phyloP scores from a whole-genome alignment of 805 yeast species.

The Saccharomycopsis capsularis region DNA sequence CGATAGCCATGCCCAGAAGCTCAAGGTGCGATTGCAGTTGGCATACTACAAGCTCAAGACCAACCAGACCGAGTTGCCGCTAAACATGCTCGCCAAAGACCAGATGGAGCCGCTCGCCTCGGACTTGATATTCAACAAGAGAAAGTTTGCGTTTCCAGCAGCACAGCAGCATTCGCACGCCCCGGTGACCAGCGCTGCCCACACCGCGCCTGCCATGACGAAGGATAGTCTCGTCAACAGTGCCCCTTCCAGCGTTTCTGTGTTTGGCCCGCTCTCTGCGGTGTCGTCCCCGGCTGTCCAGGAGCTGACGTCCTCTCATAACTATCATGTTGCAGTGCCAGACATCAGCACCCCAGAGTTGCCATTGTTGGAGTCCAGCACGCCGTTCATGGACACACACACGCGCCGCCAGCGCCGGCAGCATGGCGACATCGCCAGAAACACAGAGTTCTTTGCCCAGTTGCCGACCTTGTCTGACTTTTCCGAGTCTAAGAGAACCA shows the following conservation, averaged over 20 bases:
- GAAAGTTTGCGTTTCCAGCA: too few relatives aligned
- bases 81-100: neutral
- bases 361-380: neutral
- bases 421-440: too few relatives aligned
- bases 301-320: neutral
- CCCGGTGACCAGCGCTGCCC: neutral
- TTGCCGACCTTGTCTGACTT: slow-evolving; percentile 7
- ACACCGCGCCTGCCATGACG: neutral
- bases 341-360: neutral
- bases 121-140: too few relatives aligned
- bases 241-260: neutral
- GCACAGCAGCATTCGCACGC: too few relatives aligned
- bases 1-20: slow-evolving; percentile 12
- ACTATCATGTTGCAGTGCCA: neutral
- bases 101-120: neutral
- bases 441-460: neutral
- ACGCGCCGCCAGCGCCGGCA: neutral
- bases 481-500: neutral
- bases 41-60: slow-evolving; percentile 17
- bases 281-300: neutral
- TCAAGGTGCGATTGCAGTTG: slow-evolving; percentile 16
- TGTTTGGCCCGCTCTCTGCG: neutral
- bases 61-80: slow-evolving; percentile 11
- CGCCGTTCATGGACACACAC: neutral
- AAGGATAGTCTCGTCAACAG: neutral